These are phyloP conservation scores for Phytophthora pistaciae DNA, from an alignment of 352 stramenopile species.

Conservation along the genomic window DNA sequence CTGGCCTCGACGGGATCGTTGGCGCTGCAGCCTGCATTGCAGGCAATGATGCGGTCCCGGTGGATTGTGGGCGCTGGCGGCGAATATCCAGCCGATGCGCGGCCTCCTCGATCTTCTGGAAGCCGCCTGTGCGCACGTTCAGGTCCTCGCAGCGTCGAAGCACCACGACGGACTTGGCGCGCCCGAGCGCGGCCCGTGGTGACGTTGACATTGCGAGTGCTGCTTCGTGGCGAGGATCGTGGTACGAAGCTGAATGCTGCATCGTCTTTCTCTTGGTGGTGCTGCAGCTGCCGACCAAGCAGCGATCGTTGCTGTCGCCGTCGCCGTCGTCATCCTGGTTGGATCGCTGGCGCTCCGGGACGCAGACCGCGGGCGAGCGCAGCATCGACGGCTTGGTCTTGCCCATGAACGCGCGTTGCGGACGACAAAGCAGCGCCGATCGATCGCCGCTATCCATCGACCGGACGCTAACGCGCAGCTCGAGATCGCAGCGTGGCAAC, in stretches of 20 bases:
- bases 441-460: conserved; percentile 27
- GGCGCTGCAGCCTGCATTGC: not conserved
- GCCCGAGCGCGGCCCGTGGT: not conserved
- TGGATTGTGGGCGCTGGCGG: conserved; percentile 24
- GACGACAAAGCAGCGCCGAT: conserved; percentile 8
- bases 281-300: conserved; percentile 4
- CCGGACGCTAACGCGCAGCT: conserved; percentile 7
- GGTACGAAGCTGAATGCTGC: conserved; percentile 15
- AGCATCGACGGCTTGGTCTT: conserved; percentile 16
- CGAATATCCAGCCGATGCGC: conserved; percentile 51
- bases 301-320: not conserved
- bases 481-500: conserved; percentile 1
- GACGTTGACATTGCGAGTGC: conserved; percentile 1
- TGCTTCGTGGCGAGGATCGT: conserved; percentile 13
- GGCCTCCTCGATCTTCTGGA: conserved; percentile 84
- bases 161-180: conserved; percentile 43
- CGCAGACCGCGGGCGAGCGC: conserved; percentile 6
- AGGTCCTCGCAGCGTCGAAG: conserved; percentile 76
- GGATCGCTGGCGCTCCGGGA: conserved; percentile 13
- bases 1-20: conserved; percentile 19
- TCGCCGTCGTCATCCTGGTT: conserved; percentile 33
- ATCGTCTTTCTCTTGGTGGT: conserved; percentile 9
- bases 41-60: not conserved
- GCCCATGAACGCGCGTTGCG: conserved; percentile 11
- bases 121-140: conserved; percentile 74